Conservation (phyloP, 192 early-diverging fungal species). For the Jimgerdemannia flammicorona region DNA sequence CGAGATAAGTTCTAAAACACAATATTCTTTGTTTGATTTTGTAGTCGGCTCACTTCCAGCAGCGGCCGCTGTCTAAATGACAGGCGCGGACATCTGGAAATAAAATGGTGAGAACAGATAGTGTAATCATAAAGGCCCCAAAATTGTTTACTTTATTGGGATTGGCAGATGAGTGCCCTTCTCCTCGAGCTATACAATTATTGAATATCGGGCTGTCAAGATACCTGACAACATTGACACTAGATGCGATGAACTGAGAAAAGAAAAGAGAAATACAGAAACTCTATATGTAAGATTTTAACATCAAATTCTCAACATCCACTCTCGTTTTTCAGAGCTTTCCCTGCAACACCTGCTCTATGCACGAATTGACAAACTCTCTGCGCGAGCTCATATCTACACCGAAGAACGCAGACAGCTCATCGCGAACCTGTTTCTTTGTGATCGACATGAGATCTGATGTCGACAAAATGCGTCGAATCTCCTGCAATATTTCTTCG, state of each 20-base stretch:
- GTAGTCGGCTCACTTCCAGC: no score
- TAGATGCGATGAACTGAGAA: background rate
- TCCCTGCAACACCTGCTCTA: slow-evolving; percentile 50
- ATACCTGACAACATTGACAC: no score
- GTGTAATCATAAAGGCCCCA: no score
- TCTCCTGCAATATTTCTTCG: slow-evolving; percentile 68
- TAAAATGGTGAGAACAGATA: no score
- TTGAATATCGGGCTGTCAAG: no score
- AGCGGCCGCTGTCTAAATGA: no score
- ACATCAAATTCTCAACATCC: background rate
- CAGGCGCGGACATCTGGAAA: no score
- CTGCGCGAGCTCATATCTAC: slow-evolving; percentile 59
- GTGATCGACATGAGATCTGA: slow-evolving; percentile 72
- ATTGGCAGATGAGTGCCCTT: no score
- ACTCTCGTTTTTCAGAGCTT: background rate
- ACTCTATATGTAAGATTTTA: background rate
- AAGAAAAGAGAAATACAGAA: background rate
- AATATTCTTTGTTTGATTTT: no score
- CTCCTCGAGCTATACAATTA: no score
- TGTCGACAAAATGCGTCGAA: slow-evolving; percentile 65
- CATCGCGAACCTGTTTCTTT: slow-evolving; percentile 78
- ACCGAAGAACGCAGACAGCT: slow-evolving; percentile 60
- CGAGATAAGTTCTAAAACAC: no score
- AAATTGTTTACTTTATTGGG: no score
- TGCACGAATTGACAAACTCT: slow-evolving; percentile 68